phyloP scores from a whole-genome alignment of 306 rosid genomes.

The Vigna hirtella region DNA sequence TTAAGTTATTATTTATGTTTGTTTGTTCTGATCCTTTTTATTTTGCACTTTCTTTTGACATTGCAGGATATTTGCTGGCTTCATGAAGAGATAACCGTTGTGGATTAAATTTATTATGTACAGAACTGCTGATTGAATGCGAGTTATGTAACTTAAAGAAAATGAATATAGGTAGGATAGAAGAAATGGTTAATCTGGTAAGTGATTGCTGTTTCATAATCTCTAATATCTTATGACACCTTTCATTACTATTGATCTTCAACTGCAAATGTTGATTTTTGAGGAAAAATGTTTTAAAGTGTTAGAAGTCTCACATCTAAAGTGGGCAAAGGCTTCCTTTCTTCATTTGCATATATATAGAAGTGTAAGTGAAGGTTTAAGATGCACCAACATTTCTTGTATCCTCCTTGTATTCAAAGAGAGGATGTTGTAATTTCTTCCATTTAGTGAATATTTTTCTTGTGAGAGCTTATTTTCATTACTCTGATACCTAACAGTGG shows the following conservation, averaged over 20 bases:
- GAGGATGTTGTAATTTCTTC: too few species aligned
- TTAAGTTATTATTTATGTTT: conserved; percentile 36
- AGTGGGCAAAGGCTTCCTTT: too few species aligned
- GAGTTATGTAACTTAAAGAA: conserved; percentile 29
- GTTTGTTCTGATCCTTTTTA: conserved; percentile 29
- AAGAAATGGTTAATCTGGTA: conserved; percentile 44
- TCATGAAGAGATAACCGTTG: conserved; percentile 40
- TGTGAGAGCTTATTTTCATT: too few species aligned
- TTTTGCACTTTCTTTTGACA: conserved; percentile 21
- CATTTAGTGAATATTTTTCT: too few species aligned
- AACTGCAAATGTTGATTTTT: conserved; percentile 23
- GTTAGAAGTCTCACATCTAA: too few species aligned
- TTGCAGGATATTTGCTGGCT: conserved; percentile 53
- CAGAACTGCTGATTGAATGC: conserved; percentile 17
- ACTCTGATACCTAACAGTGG: too few species aligned
- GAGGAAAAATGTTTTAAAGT: too few species aligned
- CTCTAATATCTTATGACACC: conserved; percentile 25
- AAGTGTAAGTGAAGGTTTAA: too few species aligned
- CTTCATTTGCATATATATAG: too few species aligned
- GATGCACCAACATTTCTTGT: too few species aligned
- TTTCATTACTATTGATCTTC: conserved; percentile 32
- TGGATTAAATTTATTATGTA: conserved; percentile 37
- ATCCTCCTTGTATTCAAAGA: too few species aligned
- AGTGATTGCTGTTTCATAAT: conserved; percentile 21
- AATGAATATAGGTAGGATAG: conserved; percentile 20